phyloP scores from a whole-genome alignment of 2,329 filamentous ascomycete species.

The Ascochyta viciae-villosae region DNA sequence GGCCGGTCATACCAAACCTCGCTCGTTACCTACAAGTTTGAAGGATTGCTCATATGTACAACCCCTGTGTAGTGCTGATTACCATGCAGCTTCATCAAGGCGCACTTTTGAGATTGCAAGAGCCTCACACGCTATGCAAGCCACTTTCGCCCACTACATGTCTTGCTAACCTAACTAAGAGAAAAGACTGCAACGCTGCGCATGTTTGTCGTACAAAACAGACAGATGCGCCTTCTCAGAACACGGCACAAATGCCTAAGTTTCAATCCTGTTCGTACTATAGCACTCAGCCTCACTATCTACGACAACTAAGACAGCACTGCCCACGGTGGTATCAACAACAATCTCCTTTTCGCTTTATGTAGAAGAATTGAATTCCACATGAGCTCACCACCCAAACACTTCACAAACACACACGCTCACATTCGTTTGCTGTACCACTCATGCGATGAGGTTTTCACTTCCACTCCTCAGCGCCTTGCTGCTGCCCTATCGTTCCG shows the following conservation, averaged over 20 bases:
- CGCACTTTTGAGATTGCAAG: too few relatives aligned
- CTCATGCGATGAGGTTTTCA: constrained; percentile 20
- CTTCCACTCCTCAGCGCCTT: constrained; percentile 21
- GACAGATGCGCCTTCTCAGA: background rate
- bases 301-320: constrained; percentile 14
- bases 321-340: constrained; percentile 12
- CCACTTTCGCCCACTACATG: too few relatives aligned
- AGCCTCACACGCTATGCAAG: too few relatives aligned
- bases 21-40: too few relatives aligned
- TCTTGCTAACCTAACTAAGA: too few relatives aligned
- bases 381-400: constrained; percentile 3
- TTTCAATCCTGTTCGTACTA: constrained; percentile 12
- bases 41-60: too few relatives aligned
- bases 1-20: too few relatives aligned
- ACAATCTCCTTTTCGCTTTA: constrained; percentile 12
- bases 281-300: constrained; percentile 24
- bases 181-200: too few relatives aligned
- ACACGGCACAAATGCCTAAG: constrained; percentile 6
- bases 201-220: too few relatives aligned
- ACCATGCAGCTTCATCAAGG: too few relatives aligned
- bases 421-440: constrained; percentile 9
- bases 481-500: constrained; percentile 18
- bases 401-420: constrained; percentile 1
- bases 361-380: constrained; percentile 6
- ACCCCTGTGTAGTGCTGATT: too few relatives aligned